phyloP scores from a whole-genome alignment of 1,284 basidiomycete genomes.

The Boletus semigastroideus region DNA sequence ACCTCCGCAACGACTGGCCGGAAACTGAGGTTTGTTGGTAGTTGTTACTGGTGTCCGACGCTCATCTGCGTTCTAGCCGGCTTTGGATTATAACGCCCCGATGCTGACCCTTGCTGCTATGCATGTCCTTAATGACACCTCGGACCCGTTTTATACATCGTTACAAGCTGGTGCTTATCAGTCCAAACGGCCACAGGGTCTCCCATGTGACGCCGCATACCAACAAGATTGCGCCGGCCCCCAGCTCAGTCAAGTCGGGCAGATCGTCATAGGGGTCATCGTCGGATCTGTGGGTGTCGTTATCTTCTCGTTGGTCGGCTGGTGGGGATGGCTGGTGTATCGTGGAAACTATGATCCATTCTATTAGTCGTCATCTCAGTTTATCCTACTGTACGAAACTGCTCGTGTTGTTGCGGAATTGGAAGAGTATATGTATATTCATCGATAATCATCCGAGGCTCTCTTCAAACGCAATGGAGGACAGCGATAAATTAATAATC shows the following conservation, averaged over 20 bases:
- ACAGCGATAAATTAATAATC: neutral
- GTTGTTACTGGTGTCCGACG: neutral
- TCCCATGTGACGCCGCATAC: slow-evolving; percentile 76
- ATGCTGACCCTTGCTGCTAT: slow-evolving; percentile 80
- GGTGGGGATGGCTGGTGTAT: slow-evolving; percentile 38
- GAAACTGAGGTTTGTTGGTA: slow-evolving; percentile 61
- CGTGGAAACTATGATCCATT: slow-evolving; percentile 24
- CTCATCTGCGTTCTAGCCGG: slow-evolving; percentile 47
- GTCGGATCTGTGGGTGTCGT: slow-evolving; percentile 61
- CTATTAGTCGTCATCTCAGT: slow-evolving; percentile 17
- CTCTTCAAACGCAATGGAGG: neutral
- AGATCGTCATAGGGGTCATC: slow-evolving; percentile 71
- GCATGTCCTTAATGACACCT: slow-evolving; percentile 61
- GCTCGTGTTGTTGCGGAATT: neutral
- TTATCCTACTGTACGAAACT: neutral
- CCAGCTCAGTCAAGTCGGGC: slow-evolving; percentile 56
- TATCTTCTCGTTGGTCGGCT: slow-evolving; percentile 48
- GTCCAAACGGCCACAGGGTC: slow-evolving; percentile 59
- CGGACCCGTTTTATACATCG: slow-evolving; percentile 79
- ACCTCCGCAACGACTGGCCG: slow-evolving; percentile 82
- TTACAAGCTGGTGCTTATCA: slow-evolving; percentile 67
- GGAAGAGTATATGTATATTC: neutral
- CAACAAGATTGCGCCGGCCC: slow-evolving; percentile 48
- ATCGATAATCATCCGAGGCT: neutral
- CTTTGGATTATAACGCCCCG: slow-evolving; percentile 84